phyloP scores from a whole-genome alignment of 345 rosid species.

The Eucalyptus viminalis region DNA sequence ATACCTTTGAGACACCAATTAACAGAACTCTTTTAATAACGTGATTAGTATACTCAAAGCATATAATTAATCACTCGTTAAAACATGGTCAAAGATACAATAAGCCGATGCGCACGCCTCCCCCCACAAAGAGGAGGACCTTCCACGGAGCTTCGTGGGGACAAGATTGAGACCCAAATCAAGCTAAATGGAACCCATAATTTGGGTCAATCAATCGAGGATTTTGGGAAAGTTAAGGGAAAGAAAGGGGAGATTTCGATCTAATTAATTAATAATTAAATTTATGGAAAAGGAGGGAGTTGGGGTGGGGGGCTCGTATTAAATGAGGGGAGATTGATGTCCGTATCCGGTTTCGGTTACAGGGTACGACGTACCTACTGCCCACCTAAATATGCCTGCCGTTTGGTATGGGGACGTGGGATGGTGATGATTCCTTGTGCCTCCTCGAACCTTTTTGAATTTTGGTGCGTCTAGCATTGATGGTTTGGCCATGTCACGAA shows the following conservation, averaged over 20 bases:
- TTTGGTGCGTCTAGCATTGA: not conserved
- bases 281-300: no score
- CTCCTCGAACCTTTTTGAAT: not conserved
- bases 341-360: constrained; percentile 25
- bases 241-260: not conserved
- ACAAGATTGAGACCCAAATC: not conserved
- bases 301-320: not conserved
- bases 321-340: constrained; percentile 7
- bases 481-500: not conserved
- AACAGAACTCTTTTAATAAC: not conserved
- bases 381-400: constrained; percentile 5
- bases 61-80: not conserved
- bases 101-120: constrained; percentile 19
- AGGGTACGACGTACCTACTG: constrained; percentile 44
- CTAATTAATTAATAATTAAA: not conserved
- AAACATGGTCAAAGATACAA: not conserved
- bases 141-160: constrained; percentile 37
- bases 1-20: not conserved
- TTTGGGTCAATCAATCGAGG: not conserved
- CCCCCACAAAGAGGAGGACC: not conserved
- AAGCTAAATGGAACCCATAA: not conserved
- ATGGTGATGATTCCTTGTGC: not conserved
- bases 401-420: not conserved
- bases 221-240: not conserved
- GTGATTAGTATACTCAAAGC: rapidly evolving